Evolutionary conservation across 2,329 filamentous ascomycete species (phyloP), one percentile per base, ranked within the genome.

Genomic region (Ustulina deusta): DNA sequence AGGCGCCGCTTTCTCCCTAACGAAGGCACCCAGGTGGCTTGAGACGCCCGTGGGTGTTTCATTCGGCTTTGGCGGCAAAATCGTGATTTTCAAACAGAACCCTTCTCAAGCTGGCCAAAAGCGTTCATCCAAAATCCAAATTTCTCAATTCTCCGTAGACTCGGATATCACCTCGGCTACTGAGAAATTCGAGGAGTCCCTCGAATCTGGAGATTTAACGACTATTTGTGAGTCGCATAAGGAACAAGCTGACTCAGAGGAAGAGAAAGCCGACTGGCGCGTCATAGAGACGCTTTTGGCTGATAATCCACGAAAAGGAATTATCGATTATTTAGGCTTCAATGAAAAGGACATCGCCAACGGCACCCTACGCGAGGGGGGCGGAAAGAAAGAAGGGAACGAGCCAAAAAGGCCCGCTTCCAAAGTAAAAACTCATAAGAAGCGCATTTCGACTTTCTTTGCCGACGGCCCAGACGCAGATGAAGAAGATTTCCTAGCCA

Each of bases 261-360:
- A 97, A 72, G 96, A 98, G 78, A 97, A 94, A 83, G 92, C 93
- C 3, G 95, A 98, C 79, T 99, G 96, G 96, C 91, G 92, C 72
- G 93, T 98, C 42, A 93, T 99, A 79, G 90, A 96, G 79, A 96
- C 94, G 1, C 81, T 99, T 68, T 91, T 95, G 56, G 91, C 93
- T 3, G 90, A 92, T 34, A 94, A 95, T 75, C 92, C 94, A n/a
- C 89, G 94, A 48, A 91, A 91, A 78, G 90, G 93, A 78, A 90
- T 99, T 65, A 87, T 96, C 25, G 91, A 97, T 73, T 94, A 97
- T 78, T 87, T 99, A 20, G 96, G 95, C n/a, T 95, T 98, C 80
- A 83, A 84, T n/a, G 83, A 86, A 27, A 89, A 91, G 65, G 84
- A 87, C 22, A 81, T 83, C 2, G 73, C 79, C 7, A 86, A 88